Evolutionary conservation across 2,329 filamentous ascomycete genomes (phyloP).

Genomic region (Phyllosticta citribraziliensis): DNA sequence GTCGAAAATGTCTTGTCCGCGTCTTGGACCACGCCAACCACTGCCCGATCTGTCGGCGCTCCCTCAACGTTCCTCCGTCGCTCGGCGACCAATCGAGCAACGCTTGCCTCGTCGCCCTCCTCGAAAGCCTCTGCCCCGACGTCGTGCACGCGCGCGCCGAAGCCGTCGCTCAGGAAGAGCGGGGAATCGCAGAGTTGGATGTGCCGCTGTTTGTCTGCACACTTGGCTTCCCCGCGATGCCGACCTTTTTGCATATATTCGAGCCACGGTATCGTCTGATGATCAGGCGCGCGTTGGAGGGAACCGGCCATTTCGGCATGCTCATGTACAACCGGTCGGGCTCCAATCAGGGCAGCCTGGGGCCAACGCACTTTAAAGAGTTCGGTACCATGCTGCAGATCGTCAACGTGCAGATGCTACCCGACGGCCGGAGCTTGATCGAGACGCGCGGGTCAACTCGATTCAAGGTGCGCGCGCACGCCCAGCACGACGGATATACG

Average conservation of each 20-base stretch:
- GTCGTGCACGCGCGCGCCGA: slow-evolving; percentile 50
- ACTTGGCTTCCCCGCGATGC: slow-evolving; percentile 70
- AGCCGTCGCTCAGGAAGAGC: slow-evolving; percentile 48
- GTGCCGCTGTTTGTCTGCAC: slow-evolving; percentile 70
- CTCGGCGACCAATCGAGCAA: slow-evolving; percentile 49
- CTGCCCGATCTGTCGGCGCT: slow-evolving; percentile 71
- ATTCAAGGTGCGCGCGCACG: slow-evolving; percentile 60
- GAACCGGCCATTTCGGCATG: slow-evolving; percentile 75
- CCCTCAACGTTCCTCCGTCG: slow-evolving; percentile 45
- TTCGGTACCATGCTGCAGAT: slow-evolving; percentile 74
- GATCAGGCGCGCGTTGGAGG: slow-evolving; percentile 68
- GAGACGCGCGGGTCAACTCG: slow-evolving; percentile 68
- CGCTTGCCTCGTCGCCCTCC: slow-evolving; percentile 50
- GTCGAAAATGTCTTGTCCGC: slow-evolving; percentile 65
- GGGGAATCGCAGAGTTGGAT: slow-evolving; percentile 46
- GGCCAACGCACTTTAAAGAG: slow-evolving; percentile 51
- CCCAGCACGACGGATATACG: slow-evolving; percentile 63
- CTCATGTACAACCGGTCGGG: slow-evolving; percentile 56
- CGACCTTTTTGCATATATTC: slow-evolving; percentile 80
- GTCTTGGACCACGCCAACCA: slow-evolving; percentile 67
- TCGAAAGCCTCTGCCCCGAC: slow-evolving; percentile 58
- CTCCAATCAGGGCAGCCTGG: slow-evolving; percentile 42
- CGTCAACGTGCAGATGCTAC: slow-evolving; percentile 59
- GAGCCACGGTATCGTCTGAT: slow-evolving; percentile 88
- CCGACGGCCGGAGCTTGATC: slow-evolving; percentile 72